Base-by-base conservation (phyloP, 305 asterid species). In the Rubia peregrina region DNA sequence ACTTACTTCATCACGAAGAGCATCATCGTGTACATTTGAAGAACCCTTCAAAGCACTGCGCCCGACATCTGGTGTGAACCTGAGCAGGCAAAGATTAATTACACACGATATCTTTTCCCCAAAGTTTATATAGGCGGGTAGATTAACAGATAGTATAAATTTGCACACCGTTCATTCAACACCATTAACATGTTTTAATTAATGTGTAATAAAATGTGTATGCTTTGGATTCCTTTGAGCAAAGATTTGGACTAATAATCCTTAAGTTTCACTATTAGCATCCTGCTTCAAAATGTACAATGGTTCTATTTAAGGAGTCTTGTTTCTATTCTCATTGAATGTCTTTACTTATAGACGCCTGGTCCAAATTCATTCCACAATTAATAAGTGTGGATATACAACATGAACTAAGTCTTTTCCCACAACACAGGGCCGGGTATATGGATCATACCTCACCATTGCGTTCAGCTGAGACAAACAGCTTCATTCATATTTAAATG, bases 1-100 rank as follows among this genome's bases (percentile, higher is more conserved):
- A 60, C 93, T 64, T 88, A 95, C 99, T 84, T 95, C 97, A 85
- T 92, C 99, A 56, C 84, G 95, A 85, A 95, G 99, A 41, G 91
- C 96, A 80, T 95, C 85, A 76, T 86, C 98, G 0, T 82, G 87
- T 80, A 81, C 90, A 83, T 86, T 83, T 76, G 86, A 95, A 40
- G 95, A 81, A 83, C 79, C 89, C 77, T 87, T 90, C 67, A 77
- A 73, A 80, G 80, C 91, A 70, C 68, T 71, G 42, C 85, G 88
- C 40, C 92, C 91, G 44, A 87, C 75, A 77, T 87, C 97, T 75
- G 89, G 83, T 71, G 79, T 46, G 68, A 84, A 85, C 89, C 99
- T 95, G 74, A 67, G 71, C 51, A 11, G 2, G 8, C 55, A 70
- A 57, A 61, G 30, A 7, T 22, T n/a, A 12, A 42, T 49, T 26